Conservation (phyloP, 768 basidiomycete species). For the Mycena amicta region DNA sequence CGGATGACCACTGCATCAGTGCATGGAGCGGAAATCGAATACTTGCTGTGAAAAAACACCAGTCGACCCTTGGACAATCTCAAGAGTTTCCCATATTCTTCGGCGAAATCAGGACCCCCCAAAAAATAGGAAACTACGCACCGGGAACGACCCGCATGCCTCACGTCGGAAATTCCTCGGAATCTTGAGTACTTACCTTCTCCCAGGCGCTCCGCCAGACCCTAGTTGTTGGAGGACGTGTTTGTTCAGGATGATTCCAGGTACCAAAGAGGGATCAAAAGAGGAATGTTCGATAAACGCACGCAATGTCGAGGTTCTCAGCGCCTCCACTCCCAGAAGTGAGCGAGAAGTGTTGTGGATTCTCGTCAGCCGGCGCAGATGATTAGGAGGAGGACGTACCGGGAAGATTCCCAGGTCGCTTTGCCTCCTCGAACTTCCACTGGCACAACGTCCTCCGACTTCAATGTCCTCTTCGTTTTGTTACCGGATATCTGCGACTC, state of each 20-base stretch:
- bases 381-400: slow-evolving; percentile 33
- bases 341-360: slow-evolving; percentile 56
- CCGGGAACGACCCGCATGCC: slow-evolving; percentile 76
- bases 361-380: neutral
- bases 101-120: neutral
- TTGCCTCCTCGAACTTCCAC: slow-evolving; percentile 25
- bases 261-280: neutral
- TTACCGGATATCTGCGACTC: too few relatives aligned
- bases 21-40: neutral
- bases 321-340: slow-evolving; percentile 74
- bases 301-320: slow-evolving; percentile 72
- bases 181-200: slow-evolving; percentile 55
- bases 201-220: slow-evolving; percentile 48
- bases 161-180: too few relatives aligned
- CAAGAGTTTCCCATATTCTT: slow-evolving; percentile 66
- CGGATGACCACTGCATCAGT: too few relatives aligned
- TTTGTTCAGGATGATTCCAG: slow-evolving; percentile 56
- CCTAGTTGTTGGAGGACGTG: slow-evolving; percentile 60
- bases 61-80: slow-evolving; percentile 60
- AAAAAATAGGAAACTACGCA: slow-evolving; percentile 20
- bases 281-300: slow-evolving; percentile 25
- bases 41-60: neutral
- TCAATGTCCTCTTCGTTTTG: slow-evolving; percentile 13
- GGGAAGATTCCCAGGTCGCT: slow-evolving; percentile 51
- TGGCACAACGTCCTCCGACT: slow-evolving; percentile 3